Base-by-base conservation (phyloP, 2,329 filamentous ascomycete genomes). In the Acrodontium crateriforme region DNA sequence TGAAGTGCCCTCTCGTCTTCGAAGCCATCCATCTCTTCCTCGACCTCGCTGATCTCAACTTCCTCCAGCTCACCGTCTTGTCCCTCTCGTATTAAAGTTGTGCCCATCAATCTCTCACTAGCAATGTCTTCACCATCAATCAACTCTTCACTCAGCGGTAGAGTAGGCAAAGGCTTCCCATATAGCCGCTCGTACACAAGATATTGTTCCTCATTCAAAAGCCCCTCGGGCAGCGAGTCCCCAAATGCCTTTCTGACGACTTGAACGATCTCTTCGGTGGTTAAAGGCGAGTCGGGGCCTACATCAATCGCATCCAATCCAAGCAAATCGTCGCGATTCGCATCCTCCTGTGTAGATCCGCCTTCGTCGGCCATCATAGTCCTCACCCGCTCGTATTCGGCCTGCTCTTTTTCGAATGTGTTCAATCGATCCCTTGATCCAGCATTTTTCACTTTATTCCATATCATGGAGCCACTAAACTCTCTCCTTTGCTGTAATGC, bases 131-230 rank as follows among this genome's bases (percentile, higher is more conserved):
- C 34, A 16, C 42, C 42, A n/a, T 47, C 35, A 14, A 55, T 44
- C 29, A 31, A n/a, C 23, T 35, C 34, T 18, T 45, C 31, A 30
- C 39, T 37, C 18, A 33, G 16, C 21, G 3, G 10, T n/a, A n/a
- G n/a, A n/a, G n/a, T n/a, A n/a, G n/a, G 20, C 18, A 80, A 50
- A 1, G 84, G 82, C 18, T 74, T 63, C 2, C 85, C 87, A 50
- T 89, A 94, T 10, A 92, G 58, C 38, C 83, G 67, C 47, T 78
- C 73, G 53, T 92, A 93, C 1, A 92, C 58, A 25, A 59, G 60
- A 44, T 78, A 74, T 51, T 93, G 84, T 29, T 78, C 69, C 1
- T 66, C 62, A 18, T 63, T 73, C 28, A 94, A 54, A 42, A 81
- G 71, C 18, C 67, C 74, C 17, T 72, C 69, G 0, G 85, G 85